Evolutionary conservation across 179 eudicot genomes (phyloP).

Genomic region (Carnegiea gigantea): DNA sequence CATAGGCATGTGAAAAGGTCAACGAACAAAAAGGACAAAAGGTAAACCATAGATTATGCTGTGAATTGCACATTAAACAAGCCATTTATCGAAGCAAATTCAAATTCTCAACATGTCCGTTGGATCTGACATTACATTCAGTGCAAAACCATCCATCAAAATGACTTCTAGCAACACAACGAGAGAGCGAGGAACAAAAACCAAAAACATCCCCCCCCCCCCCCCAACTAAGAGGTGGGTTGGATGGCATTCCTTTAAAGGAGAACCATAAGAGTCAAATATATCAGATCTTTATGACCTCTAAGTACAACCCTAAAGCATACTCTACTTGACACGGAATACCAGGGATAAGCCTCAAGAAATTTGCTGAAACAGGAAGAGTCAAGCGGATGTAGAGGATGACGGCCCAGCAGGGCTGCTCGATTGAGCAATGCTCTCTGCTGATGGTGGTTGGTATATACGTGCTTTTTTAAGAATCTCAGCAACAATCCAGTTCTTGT

Average conservation of each 20-base stretch:
- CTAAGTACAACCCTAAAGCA: conserved; percentile 9
- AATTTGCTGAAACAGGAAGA: background rate
- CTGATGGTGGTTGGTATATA: conserved; percentile 62
- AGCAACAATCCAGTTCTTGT: conserved; percentile 79
- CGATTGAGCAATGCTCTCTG: conserved; percentile 25
- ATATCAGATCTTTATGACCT: conserved; percentile 13
- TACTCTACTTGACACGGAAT: conserved; percentile 5
- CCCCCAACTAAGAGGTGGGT: background rate
- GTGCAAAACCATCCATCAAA: background rate
- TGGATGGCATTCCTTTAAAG: background rate
- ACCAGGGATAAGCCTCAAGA: too few species aligned
- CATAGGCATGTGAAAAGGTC: too few species aligned
- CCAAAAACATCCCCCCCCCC: background rate
- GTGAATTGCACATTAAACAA: too few species aligned
- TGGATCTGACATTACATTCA: background rate
- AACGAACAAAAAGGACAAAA: too few species aligned
- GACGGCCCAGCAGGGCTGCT: conserved; percentile 36
- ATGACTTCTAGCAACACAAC: background rate
- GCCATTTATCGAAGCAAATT: too few species aligned
- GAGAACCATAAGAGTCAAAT: conserved; percentile 3
- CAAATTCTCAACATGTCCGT: background rate
- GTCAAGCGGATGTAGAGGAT: conserved; percentile 29
- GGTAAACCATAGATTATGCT: too few species aligned
- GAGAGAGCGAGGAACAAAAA: background rate
- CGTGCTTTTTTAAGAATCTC: conserved; percentile 88